These are phyloP conservation scores for Rhododendron molle DNA, from an alignment of 148 eudicot genomes.

Conservation along the genomic window DNA sequence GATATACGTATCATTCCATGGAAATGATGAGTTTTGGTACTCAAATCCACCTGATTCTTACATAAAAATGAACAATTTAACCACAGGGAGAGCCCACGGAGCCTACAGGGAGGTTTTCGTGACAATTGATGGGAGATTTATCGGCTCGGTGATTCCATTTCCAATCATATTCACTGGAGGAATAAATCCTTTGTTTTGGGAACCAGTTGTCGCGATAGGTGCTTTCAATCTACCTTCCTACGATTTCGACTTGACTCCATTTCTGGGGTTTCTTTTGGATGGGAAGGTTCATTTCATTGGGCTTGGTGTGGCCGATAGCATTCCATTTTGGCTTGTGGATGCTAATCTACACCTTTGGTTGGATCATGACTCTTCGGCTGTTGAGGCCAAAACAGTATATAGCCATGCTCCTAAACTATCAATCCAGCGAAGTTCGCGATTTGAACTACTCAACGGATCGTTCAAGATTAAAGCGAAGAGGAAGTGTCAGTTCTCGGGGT, in stretches of 20 bases:
- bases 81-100: constrained; percentile 55
- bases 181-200: constrained; percentile 86
- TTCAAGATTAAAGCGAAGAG: constrained; percentile 49
- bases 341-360: constrained; percentile 90
- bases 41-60: constrained; percentile 72
- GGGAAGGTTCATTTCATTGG: constrained; percentile 47
- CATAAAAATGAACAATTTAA: constrained; percentile 42
- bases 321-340: constrained; percentile 74
- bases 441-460: constrained; percentile 46
- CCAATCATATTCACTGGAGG: constrained; percentile 86
- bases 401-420: constrained; percentile 23
- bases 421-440: constrained; percentile 28
- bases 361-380: constrained; percentile 33
- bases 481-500: constrained; percentile 46
- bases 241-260: constrained; percentile 76
- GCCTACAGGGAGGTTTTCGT: constrained; percentile 60
- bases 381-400: constrained; percentile 33
- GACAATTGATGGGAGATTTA: constrained; percentile 54
- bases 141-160: constrained; percentile 65
- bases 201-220: constrained; percentile 76
- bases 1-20: constrained; percentile 74
- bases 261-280: constrained; percentile 58
- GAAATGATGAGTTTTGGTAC: constrained; percentile 96
- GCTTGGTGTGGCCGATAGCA: constrained; percentile 57
- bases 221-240: constrained; percentile 83